These are phyloP conservation scores for Phialophora expanda DNA, from an alignment of 2,329 filamentous ascomycete species.

Conservation along the genomic window DNA sequence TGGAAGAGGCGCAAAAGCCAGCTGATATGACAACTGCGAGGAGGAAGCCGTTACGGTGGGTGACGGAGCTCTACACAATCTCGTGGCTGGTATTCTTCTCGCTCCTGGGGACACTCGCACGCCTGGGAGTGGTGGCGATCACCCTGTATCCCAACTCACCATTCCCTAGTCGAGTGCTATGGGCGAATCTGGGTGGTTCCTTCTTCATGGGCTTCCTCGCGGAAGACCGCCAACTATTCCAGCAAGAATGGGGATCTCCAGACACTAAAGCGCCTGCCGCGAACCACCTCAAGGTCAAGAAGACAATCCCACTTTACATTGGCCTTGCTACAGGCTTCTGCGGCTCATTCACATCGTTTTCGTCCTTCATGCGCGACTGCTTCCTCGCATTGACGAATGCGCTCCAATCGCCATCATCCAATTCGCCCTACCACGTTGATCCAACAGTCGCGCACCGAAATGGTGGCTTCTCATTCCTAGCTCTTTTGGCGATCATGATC, in stretches of 20 bases:
- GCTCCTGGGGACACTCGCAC: slow-evolving; percentile 76
- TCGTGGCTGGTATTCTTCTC: slow-evolving; percentile 82
- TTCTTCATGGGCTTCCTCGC: slow-evolving; percentile 79
- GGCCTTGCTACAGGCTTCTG: slow-evolving; percentile 85
- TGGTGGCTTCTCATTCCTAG: slow-evolving; percentile 78
- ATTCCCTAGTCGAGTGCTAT: slow-evolving; percentile 72
- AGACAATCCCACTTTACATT: slow-evolving; percentile 81
- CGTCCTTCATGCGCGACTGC: slow-evolving; percentile 76
- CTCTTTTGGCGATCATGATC: slow-evolving; percentile 72
- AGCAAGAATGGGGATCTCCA: slow-evolving; percentile 46
- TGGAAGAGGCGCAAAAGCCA: slow-evolving; percentile 25
- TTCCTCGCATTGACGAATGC: slow-evolving; percentile 78
- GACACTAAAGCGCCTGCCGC: slow-evolving; percentile 21
- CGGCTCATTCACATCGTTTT: slow-evolving; percentile 85
- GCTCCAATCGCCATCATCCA: slow-evolving; percentile 57
- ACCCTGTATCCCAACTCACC: slow-evolving; percentile 79
- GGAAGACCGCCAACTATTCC: slow-evolving; percentile 75
- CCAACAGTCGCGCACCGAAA: slow-evolving; percentile 56
- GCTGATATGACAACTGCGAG: background rate
- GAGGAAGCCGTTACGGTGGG: slow-evolving; percentile 13
- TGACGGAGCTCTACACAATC: slow-evolving; percentile 54
- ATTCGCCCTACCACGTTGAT: slow-evolving; percentile 48
- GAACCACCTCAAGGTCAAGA: slow-evolving; percentile 59
- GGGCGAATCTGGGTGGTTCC: slow-evolving; percentile 82
- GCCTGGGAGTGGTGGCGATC: slow-evolving; percentile 75